Evolutionary conservation across 2,329 filamentous ascomycete species (phyloP).

Genomic region (Thelonectria olida): DNA sequence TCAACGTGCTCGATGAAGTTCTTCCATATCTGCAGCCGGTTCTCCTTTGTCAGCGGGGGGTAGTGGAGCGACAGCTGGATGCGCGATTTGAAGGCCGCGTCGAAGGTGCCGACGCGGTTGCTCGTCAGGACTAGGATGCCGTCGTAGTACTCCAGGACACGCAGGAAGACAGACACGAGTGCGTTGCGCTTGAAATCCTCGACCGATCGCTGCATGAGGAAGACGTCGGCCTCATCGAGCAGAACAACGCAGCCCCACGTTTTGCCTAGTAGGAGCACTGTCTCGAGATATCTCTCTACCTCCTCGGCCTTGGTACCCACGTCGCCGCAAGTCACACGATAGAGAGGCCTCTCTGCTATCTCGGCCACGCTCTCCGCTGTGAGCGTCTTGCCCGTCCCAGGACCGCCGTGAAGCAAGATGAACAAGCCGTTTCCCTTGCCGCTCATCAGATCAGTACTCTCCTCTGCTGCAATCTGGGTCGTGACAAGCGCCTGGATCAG

Average conservation of each 20-base stretch:
- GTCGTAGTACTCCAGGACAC: slow-evolving; percentile 47
- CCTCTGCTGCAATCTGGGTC: background rate
- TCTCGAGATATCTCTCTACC: slow-evolving; percentile 22
- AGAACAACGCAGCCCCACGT: slow-evolving; percentile 36
- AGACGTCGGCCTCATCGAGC: slow-evolving; percentile 25
- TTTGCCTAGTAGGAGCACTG: slow-evolving; percentile 15
- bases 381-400: slow-evolving; percentile 18
- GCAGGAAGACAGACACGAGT: slow-evolving; percentile 44
- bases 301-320: slow-evolving; percentile 21
- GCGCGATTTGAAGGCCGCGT: slow-evolving; percentile 49
- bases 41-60: slow-evolving; percentile 32
- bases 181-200: slow-evolving; percentile 38
- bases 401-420: slow-evolving; percentile 14
- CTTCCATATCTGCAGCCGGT: slow-evolving; percentile 41
- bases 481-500: background rate
- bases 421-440: slow-evolving; percentile 6
- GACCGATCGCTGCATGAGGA: slow-evolving; percentile 35
- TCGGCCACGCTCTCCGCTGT: slow-evolving; percentile 20
- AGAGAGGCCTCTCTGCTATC: slow-evolving; percentile 15
- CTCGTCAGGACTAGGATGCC: slow-evolving; percentile 49
- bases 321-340: slow-evolving; percentile 23
- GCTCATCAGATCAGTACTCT: slow-evolving; percentile 2
- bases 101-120: slow-evolving; percentile 47
- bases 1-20: slow-evolving; percentile 38
- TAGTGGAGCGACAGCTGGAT: slow-evolving; percentile 48